Conservation (phyloP, 2,329 filamentous ascomycete genomes). For the Lachnellula cervina region DNA sequence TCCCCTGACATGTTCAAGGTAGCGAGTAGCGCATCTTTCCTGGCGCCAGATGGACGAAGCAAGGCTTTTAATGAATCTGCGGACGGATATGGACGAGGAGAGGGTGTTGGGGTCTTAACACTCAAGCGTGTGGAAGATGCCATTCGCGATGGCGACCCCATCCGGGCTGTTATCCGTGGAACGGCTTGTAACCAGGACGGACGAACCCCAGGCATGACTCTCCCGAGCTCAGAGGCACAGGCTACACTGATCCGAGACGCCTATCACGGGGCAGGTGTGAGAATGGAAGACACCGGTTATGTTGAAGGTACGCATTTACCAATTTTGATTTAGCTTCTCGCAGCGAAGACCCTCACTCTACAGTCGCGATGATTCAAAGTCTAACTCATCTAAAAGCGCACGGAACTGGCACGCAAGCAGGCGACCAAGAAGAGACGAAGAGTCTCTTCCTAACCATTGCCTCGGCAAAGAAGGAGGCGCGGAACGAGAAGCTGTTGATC, state of each 20-base stretch:
- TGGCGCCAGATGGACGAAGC: too few species aligned
- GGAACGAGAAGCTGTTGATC: neutral
- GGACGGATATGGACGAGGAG: conserved; percentile 58
- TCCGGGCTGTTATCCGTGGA: conserved; percentile 39
- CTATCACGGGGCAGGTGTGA: conserved; percentile 4
- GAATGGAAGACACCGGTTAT: neutral
- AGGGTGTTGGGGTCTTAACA: conserved; percentile 53
- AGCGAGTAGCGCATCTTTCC: too few species aligned
- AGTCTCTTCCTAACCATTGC: conserved; percentile 3
- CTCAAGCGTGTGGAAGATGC: conserved; percentile 27
- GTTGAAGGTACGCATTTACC: neutral
- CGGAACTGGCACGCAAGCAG: conserved; percentile 14
- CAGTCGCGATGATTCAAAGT: too few species aligned
- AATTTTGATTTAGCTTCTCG: too few species aligned
- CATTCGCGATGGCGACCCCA: conserved; percentile 36
- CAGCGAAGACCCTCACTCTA: too few species aligned
- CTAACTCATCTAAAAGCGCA: too few species aligned
- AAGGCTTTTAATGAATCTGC: conserved; percentile 50
- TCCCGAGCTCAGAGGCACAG: conserved; percentile 41
- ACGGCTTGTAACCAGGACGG: conserved; percentile 41
- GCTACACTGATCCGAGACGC: conserved; percentile 4
- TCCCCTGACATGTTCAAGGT: conserved; percentile 2
- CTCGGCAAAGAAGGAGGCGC: neutral
- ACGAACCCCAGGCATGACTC: conserved; percentile 39
- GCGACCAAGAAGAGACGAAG: conserved; percentile 14